Percentiles rank a stretch among this genome's conserved stretches.
These are phyloP conservation scores for Balamuthia mandrillaris DNA, from an alignment of 208 protist species.

Conservation along the genomic window DNA sequence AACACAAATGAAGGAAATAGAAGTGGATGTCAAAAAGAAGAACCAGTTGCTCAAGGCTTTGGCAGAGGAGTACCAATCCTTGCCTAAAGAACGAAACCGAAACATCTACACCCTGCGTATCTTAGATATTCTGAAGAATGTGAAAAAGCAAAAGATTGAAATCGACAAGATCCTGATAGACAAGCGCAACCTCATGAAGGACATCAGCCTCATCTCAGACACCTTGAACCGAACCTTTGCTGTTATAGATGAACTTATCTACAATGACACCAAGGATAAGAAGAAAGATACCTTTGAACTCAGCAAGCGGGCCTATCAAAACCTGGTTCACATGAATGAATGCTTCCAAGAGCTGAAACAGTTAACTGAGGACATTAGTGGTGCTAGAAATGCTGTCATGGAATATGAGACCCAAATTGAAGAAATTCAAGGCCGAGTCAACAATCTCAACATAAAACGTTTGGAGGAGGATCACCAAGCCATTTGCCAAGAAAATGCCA, in stretches of 20 bases:
- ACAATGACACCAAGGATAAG: constrained; percentile 51
- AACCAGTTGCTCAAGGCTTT: constrained; percentile 52
- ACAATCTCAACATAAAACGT: constrained; percentile 52
- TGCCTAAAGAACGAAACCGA: constrained; percentile 51
- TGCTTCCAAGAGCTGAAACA: constrained; percentile 44
- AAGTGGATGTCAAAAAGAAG: constrained; percentile 49
- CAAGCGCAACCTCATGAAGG: constrained; percentile 52
- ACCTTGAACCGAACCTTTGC: constrained; percentile 43
- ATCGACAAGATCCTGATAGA: constrained; percentile 62
- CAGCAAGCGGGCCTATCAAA: constrained; percentile 43
- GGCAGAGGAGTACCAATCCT: constrained; percentile 49
- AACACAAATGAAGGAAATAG: constrained; percentile 47
- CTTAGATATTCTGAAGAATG: constrained; percentile 63
- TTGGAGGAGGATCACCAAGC: constrained; percentile 51
- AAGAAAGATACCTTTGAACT: not conserved
- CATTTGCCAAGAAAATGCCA: constrained; percentile 49
- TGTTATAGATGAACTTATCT: constrained; percentile 51
- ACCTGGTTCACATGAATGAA: constrained; percentile 40
- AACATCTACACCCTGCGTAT: constrained; percentile 58
- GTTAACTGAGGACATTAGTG: constrained; percentile 49
- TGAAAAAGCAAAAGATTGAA: constrained; percentile 67
- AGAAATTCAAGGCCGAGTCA: constrained; percentile 37
- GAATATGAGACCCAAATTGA: constrained; percentile 48
- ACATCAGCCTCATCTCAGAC: constrained; percentile 55
- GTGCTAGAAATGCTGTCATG: constrained; percentile 43